A percentile compares a stretch with the other conserved stretches of the same genome.
Conservation (phyloP, 805 yeast genomes). For the Kodamaea leandrae region DNA sequence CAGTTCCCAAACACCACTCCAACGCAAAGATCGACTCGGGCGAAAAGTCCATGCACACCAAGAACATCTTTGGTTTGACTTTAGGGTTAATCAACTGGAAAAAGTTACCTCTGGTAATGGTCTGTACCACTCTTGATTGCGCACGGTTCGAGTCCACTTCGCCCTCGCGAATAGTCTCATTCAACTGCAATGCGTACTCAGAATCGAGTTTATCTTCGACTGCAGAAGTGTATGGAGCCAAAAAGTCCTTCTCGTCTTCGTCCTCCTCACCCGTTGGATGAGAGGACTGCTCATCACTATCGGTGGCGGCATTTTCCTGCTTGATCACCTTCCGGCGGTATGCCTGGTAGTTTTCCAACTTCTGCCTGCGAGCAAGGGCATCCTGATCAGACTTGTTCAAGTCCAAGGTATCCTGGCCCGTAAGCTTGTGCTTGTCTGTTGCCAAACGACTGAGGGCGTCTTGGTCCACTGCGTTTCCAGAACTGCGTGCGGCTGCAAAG, state of each 20-base stretch:
- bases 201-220: conserved; percentile 63
- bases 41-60: conserved; percentile 78
- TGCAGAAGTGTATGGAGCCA: conserved; percentile 68
- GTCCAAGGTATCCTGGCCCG: conserved; percentile 44
- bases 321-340: conserved; percentile 60
- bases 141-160: conserved; percentile 51
- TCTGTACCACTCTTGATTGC: conserved; percentile 62
- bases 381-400: conserved; percentile 46
- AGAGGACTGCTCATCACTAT: conserved; percentile 4
- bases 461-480: conserved; percentile 36
- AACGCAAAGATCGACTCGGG: conserved; percentile 81
- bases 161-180: conserved; percentile 54
- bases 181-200: conserved; percentile 53
- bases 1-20: conserved; percentile 86
- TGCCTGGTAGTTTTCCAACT: conserved; percentile 54
- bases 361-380: conserved; percentile 45
- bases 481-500: conserved; percentile 52
- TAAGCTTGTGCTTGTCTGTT: conserved; percentile 38
- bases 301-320: conserved; percentile 40
- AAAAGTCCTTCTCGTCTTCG: conserved; percentile 26
- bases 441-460: conserved; percentile 31
- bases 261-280: background rate
- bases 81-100: conserved; percentile 48
- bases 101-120: conserved; percentile 67
- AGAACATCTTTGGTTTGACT: conserved; percentile 55